A percentile compares a stretch with the other conserved stretches of the same genome.
Evolutionary conservation across 257 asterid species (phyloP).

Genomic region (Ilex aquifolium): DNA sequence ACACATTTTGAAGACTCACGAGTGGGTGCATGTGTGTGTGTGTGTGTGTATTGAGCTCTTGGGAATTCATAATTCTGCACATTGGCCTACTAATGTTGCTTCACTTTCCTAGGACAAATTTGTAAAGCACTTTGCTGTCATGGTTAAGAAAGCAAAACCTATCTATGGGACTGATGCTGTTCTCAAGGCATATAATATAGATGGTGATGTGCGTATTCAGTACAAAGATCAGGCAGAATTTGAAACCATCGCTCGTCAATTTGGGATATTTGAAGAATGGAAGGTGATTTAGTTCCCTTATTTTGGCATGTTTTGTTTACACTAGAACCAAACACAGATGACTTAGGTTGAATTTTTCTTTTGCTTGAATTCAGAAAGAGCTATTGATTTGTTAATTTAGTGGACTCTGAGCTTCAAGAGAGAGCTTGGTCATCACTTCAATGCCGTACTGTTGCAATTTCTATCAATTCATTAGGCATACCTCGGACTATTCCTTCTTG

Average conservation of each 20-base stretch:
- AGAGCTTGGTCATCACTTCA: too few species aligned
- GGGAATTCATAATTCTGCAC: too few species aligned
- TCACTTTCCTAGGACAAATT: slow-evolving; percentile 54
- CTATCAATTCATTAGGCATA: background rate
- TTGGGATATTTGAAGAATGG: slow-evolving; percentile 99
- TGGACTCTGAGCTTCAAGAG: background rate
- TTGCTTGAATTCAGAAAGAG: background rate
- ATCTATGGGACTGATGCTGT: slow-evolving; percentile 55
- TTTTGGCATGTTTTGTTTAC: background rate
- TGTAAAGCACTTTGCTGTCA: slow-evolving; percentile 55
- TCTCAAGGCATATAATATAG: slow-evolving; percentile 57
- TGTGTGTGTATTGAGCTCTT: too few species aligned
- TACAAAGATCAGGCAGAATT: slow-evolving; percentile 67
- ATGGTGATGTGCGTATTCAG: slow-evolving; percentile 73
- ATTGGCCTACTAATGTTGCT: background rate
- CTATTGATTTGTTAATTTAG: background rate
- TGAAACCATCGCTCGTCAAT: slow-evolving; percentile 65
- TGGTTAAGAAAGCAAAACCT: slow-evolving; percentile 71
- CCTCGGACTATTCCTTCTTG: background rate
- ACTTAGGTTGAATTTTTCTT: background rate
- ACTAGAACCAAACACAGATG: background rate
- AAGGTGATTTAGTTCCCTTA: slow-evolving; percentile 42
- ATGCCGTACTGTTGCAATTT: too few species aligned
- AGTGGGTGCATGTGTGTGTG: too few species aligned
- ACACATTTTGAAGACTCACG: too few species aligned